Base-by-base conservation (phyloP, 2,329 filamentous ascomycete species). In the Dactylonectria macrodidyma region DNA sequence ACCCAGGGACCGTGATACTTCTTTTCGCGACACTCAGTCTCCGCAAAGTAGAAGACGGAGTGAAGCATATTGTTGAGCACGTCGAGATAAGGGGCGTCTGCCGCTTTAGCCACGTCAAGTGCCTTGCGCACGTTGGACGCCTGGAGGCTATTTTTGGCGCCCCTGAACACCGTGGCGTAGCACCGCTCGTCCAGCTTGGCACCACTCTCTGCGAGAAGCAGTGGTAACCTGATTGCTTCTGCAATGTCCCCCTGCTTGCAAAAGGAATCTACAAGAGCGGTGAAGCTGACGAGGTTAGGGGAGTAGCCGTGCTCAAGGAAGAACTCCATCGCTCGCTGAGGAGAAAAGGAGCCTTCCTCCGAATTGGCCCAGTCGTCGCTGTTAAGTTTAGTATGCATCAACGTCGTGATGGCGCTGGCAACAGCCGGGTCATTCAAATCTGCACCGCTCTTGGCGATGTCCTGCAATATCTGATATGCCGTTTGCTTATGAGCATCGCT, bases 241-340 rank as follows among this genome's bases (percentile, higher is more conserved):
- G 79, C 76, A 16, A 78, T 76, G 41, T 82, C 76, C 9, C 77
- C 79, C 9, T 76, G 88, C 65, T 90, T 84, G 73, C 92, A 89
- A 16, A 95, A 89, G 65, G 94, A 93, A 46, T 90, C 86, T 62
- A 98, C 88, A 66, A 94, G 82, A 51, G 92, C 85, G 16, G 92
- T 92, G 75, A 92, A 89, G 11, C 86, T 86, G 64, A 90, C 82
- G 14, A 88, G 80, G 70, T 93, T 92, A 26, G 92, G 89, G 22
- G 83, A 82, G 55, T 93, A 81, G 2, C 91, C 92, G n/a, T 86
- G 80, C 22, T 87, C 81, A 11, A 92, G 78, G 58, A 95, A 84
- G 51, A 70, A 73, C 50, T 79, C 72, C 22, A 82, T 73, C 10
- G 78, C 78, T 24, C 75, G 70, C 48, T 77, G 78, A 12, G 77